Conservation (phyloP, 805 yeast genomes). For the Yarrowia sp. region DNA sequence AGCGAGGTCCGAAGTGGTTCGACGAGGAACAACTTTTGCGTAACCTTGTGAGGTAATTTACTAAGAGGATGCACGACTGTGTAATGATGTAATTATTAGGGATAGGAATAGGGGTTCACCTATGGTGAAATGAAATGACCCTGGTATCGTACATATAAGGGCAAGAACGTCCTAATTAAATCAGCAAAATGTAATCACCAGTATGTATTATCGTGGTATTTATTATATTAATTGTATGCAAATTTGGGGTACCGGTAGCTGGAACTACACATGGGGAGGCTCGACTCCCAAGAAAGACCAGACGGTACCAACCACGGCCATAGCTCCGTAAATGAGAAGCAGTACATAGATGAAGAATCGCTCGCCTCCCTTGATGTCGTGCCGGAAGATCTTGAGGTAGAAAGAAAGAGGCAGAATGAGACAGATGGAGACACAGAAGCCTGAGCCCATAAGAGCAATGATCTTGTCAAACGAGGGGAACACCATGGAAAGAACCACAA, state of each 20-base stretch:
- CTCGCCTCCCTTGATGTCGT: conserved; percentile 44
- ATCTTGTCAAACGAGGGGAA: conserved; percentile 79
- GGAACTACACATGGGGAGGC: neutral
- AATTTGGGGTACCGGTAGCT: neutral
- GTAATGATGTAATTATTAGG: neutral
- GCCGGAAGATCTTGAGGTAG: conserved; percentile 55
- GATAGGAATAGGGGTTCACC: neutral
- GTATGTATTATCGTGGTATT: neutral
- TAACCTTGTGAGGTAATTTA: conserved; percentile 34
- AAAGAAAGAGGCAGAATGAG: conserved; percentile 72
- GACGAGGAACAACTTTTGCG: conserved; percentile 67
- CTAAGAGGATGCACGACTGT: neutral
- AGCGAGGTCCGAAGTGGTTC: conserved; percentile 54
- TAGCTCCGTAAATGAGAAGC: conserved; percentile 44
- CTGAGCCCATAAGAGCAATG: conserved; percentile 77
- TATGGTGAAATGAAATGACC: too few species aligned
- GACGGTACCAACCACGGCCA: conserved; percentile 57
- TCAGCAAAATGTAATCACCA: too few species aligned
- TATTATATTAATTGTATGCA: neutral
- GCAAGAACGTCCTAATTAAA: too few species aligned
- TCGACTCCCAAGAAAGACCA: conserved; percentile 19
- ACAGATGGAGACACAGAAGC: conserved; percentile 76
- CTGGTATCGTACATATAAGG: too few species aligned
- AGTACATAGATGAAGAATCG: conserved; percentile 43
- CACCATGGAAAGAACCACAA: conserved; percentile 57